A percentile compares a stretch with the other conserved stretches of the same genome.
phyloP scores from a whole-genome alignment of 78 protist genomes.

The Dictyostelium intermedium region DNA sequence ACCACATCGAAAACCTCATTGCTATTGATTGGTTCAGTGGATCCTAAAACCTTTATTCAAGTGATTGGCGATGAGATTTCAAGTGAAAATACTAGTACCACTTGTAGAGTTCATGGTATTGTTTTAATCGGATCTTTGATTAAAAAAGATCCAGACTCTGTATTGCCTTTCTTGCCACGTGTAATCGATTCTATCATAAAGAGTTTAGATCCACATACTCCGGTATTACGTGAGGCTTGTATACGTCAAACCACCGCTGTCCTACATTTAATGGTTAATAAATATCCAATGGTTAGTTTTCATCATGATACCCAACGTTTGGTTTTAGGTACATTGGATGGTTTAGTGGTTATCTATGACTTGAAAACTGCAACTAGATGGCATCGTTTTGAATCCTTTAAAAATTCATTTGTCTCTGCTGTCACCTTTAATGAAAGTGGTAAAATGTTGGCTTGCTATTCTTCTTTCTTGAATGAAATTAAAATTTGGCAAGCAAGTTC shows the following conservation, averaged over 20 bases:
- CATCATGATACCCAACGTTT: conserved; percentile 87
- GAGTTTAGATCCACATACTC: conserved; percentile 86
- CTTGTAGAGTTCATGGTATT: conserved; percentile 47
- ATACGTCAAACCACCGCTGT: conserved; percentile 80
- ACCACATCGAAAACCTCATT: conserved; percentile 38
- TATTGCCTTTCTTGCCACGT: conserved; percentile 40
- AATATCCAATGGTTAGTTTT: conserved; percentile 86
- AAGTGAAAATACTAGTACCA: conserved; percentile 20
- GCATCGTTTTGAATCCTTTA: conserved; percentile 81
- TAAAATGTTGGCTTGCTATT: conserved; percentile 54
- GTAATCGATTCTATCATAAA: conserved; percentile 76
- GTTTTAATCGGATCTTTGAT: conserved; percentile 49
- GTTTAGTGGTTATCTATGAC: conserved; percentile 86
- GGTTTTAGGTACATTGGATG: conserved; percentile 86
- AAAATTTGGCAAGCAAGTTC: conserved; percentile 65
- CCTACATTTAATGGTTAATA: conserved; percentile 82
- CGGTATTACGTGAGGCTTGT: conserved; percentile 82
- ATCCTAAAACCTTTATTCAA: conserved; percentile 62
- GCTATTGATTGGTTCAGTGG: conserved; percentile 45
- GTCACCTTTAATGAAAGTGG: conserved; percentile 65
- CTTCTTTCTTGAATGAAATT: conserved; percentile 26
- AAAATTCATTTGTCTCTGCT: conserved; percentile 22
- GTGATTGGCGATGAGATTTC: conserved; percentile 67
- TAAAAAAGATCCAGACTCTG: conserved; percentile 59
- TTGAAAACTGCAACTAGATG: conserved; percentile 87